Conservation (phyloP, 371 early-diverging fungal genomes). For the Mortierella sp. region DNA sequence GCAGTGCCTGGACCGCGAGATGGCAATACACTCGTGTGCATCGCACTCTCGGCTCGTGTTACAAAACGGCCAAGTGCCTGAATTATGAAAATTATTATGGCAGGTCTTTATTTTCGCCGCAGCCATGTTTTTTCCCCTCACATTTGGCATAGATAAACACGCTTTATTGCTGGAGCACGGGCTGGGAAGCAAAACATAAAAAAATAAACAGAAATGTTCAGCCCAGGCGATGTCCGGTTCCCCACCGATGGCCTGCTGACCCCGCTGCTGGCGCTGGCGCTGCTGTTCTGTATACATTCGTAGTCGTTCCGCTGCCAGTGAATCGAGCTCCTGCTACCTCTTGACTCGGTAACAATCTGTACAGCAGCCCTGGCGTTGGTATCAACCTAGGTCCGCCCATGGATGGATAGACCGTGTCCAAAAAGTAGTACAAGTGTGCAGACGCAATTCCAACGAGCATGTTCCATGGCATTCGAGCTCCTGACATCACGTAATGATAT, state of each 20-base stretch:
- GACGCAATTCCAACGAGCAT: slow-evolving; percentile 64
- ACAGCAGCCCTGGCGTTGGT: slow-evolving; percentile 64
- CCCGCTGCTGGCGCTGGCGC: slow-evolving; percentile 18
- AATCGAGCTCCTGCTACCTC: slow-evolving; percentile 37
- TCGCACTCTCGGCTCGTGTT: too few relatives aligned
- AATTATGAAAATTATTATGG: too few relatives aligned
- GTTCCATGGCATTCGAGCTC: slow-evolving; percentile 53
- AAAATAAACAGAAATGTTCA: background rate
- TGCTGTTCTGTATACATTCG: slow-evolving; percentile 17
- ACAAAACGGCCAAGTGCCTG: too few relatives aligned
- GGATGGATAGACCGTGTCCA: slow-evolving; percentile 64
- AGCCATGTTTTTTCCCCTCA: too few relatives aligned
- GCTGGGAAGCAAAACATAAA: too few relatives aligned
- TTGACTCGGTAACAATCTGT: slow-evolving; percentile 58
- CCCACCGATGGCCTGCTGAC: slow-evolving; percentile 60
- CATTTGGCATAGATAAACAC: too few relatives aligned
- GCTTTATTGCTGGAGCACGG: too few relatives aligned
- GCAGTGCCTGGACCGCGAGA: too few relatives aligned
- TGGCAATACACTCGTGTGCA: too few relatives aligned
- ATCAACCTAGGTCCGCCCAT: slow-evolving; percentile 67
- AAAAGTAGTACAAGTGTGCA: slow-evolving; percentile 67
- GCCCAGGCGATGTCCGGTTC: slow-evolving; percentile 60
- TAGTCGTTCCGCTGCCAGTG: slow-evolving; percentile 27
- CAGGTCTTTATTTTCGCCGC: too few relatives aligned
- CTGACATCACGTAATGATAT: slow-evolving; percentile 56